Evolutionary conservation across 306 rosid genomes (phyloP).

Genomic region (Prunus kanzakura): DNA sequence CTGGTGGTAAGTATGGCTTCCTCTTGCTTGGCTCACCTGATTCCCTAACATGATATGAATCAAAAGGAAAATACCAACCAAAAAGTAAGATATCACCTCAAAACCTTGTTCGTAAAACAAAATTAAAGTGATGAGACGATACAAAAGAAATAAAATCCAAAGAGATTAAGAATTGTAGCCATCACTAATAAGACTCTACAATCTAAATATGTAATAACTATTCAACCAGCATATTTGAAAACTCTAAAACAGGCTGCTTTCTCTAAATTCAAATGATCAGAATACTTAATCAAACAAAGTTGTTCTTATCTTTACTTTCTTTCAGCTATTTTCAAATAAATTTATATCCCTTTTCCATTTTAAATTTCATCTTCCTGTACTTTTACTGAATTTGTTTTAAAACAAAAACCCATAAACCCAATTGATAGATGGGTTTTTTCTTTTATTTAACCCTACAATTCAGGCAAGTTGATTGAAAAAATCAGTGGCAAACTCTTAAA

Average conservation of each 20-base stretch:
- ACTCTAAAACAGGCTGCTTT: neutral
- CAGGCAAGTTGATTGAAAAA: neutral
- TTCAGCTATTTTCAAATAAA: neutral
- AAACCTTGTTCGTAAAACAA: neutral
- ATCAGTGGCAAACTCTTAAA: neutral
- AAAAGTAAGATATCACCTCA: neutral
- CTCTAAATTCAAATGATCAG: neutral
- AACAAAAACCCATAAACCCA: neutral
- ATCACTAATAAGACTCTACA: neutral
- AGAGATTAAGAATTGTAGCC: neutral
- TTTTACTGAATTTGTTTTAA: neutral
- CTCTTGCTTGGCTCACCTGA: conserved; percentile 90
- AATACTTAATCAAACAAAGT: neutral
- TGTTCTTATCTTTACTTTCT: neutral
- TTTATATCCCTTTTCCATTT: neutral
- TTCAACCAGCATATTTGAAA: neutral
- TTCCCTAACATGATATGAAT: conserved; percentile 57
- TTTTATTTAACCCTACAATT: neutral
- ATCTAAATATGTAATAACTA: neutral
- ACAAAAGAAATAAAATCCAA: neutral
- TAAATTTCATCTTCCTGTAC: too few relatives aligned
- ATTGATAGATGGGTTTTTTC: neutral
- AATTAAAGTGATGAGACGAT: neutral
- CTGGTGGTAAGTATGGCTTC: conserved; percentile 80
- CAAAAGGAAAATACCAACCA: neutral